phyloP scores from a whole-genome alignment of 129 eudicot genomes.

The Pseudognaphalium luteoalbum region DNA sequence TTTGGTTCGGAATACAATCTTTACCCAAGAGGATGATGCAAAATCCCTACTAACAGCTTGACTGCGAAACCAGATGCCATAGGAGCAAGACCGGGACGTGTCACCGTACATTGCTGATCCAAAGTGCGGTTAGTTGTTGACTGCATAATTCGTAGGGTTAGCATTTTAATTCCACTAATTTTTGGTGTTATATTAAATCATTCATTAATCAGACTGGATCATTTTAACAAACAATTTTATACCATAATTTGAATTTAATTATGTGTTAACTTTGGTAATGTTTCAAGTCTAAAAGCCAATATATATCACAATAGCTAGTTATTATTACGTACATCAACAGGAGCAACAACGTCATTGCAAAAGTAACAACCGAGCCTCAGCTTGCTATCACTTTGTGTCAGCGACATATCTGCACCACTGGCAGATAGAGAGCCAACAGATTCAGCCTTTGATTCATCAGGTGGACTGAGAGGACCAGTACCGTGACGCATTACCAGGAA shows the following conservation, averaged over 20 bases:
- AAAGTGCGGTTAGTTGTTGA: constrained; percentile 94
- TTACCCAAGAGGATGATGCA: constrained; percentile 95
- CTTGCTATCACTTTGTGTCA: constrained; percentile 32
- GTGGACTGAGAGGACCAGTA: constrained; percentile 60
- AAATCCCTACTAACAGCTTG: constrained; percentile 78
- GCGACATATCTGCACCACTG: constrained; percentile 43
- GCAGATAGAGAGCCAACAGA: constrained; percentile 39
- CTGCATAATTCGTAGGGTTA: constrained; percentile 39
- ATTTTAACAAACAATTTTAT: not conserved
- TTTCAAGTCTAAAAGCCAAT: not conserved
- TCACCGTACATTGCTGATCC: constrained; percentile 98
- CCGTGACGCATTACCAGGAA: constrained; percentile 99
- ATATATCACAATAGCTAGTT: not conserved
- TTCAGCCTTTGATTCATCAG: constrained; percentile 32
- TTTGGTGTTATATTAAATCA: not conserved
- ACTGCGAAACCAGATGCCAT: constrained; percentile 94
- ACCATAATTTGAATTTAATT: not conserved
- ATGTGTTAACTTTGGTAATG: not conserved
- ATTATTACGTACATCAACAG: constrained; percentile 64
- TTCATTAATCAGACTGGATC: not conserved
- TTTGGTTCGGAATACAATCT: not conserved
- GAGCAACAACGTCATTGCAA: constrained; percentile 95
- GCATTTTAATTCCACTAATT: not conserved
- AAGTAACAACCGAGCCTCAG: constrained; percentile 86
- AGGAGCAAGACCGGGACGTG: constrained; percentile 98